Evolutionary conservation across 2,329 filamentous ascomycete species (phyloP).

Genomic region (Curvularia lunata): DNA sequence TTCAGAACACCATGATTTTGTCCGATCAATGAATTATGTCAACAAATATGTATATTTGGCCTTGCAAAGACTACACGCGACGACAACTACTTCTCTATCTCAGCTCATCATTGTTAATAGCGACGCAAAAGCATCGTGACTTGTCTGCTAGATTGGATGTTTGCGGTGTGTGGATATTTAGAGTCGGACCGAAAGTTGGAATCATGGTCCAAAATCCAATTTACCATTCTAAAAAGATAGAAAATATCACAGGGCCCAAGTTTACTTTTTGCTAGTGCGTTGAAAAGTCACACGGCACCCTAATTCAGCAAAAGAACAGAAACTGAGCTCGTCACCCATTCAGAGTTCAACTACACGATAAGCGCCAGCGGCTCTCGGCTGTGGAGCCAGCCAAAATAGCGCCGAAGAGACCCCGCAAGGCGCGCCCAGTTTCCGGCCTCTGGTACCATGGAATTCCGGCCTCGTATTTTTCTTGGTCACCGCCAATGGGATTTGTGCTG

Average conservation of each 20-base stretch:
- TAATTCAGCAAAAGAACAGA: background rate
- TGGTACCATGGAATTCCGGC: conserved; percentile 7
- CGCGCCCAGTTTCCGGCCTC: conserved; percentile 8
- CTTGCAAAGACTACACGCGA: background rate
- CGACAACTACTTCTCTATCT: background rate
- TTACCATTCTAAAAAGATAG: background rate
- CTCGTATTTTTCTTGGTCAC: conserved; percentile 1
- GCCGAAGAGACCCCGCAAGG: conserved; percentile 1
- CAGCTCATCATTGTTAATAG: background rate
- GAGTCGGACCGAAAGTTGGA: too few species aligned
- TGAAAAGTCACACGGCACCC: background rate
- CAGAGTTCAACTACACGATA: background rate
- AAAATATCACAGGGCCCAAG: background rate
- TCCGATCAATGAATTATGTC: too few species aligned
- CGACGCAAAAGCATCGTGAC: background rate
- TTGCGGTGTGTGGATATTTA: too few species aligned
- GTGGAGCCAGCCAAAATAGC: conserved; percentile 18
- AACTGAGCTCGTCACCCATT: background rate
- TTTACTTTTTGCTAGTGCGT: background rate
- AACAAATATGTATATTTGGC: background rate
- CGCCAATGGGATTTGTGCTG: background rate
- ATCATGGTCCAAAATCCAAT: too few species aligned
- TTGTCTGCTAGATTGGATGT: too few species aligned
- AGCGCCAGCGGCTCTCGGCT: conserved; percentile 7
- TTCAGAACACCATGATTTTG: background rate